Evolutionary conservation across 306 rosid species (phyloP).

Genomic region (Astragalus membranaceus): DNA sequence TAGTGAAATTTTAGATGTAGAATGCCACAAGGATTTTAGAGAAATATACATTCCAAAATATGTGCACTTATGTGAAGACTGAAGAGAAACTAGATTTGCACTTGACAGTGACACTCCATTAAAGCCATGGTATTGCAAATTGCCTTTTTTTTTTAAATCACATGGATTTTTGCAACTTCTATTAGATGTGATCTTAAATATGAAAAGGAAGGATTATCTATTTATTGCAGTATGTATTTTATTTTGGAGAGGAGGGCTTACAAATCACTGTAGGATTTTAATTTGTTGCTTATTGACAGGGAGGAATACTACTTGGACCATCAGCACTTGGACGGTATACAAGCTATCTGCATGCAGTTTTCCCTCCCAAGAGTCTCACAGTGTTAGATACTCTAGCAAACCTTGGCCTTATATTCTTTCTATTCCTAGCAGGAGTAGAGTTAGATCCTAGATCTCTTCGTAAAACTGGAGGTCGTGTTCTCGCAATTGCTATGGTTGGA

Average conservation of each 20-base stretch:
- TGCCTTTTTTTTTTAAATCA: neutral
- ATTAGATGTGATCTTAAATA: neutral
- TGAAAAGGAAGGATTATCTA: neutral
- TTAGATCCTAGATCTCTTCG: conserved; percentile 62
- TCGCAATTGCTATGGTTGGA: conserved; percentile 74
- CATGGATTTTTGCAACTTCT: neutral
- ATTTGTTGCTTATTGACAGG: conserved; percentile 40
- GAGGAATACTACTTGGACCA: conserved; percentile 83
- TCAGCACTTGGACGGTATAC: conserved; percentile 75
- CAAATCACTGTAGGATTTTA: neutral
- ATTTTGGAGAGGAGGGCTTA: neutral
- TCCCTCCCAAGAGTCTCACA: conserved; percentile 70
- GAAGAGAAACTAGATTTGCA: neutral
- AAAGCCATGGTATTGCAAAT: neutral
- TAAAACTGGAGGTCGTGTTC: conserved; percentile 53
- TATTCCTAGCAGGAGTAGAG: conserved; percentile 74
- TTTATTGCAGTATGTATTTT: neutral
- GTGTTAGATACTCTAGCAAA: conserved; percentile 89
- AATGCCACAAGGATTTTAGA: neutral
- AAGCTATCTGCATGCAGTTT: conserved; percentile 48
- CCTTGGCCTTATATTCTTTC: conserved; percentile 75
- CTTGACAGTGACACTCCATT: neutral
- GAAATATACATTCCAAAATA: neutral
- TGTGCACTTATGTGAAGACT: neutral
- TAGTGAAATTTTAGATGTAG: neutral